Conservation (phyloP, 768 basidiomycete species). For the Pleurotus eryngii region DNA sequence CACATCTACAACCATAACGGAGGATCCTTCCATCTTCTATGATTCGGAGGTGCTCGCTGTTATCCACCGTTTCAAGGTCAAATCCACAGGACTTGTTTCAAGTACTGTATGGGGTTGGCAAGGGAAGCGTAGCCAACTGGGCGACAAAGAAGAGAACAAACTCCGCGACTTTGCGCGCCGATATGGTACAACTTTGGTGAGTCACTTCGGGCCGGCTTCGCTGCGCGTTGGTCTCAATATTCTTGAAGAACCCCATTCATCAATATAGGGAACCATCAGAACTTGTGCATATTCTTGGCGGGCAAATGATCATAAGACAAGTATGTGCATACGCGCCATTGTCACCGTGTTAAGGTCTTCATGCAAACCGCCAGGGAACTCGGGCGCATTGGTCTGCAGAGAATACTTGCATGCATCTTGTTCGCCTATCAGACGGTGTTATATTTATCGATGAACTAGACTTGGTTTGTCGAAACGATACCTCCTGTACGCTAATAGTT, state of each 20-base stretch:
- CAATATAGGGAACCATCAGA: constrained; percentile 66
- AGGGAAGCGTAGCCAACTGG: constrained; percentile 50
- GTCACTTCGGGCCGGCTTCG: constrained; percentile 18
- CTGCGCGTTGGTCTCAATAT: constrained; percentile 5
- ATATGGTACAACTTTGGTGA: constrained; percentile 64
- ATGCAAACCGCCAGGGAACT: constrained; percentile 44
- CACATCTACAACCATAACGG: constrained; percentile 42
- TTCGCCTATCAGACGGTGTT: constrained; percentile 48
- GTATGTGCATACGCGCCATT: constrained; percentile 29
- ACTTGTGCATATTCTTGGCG: constrained; percentile 63
- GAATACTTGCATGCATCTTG: constrained; percentile 79
- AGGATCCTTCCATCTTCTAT: constrained; percentile 58
- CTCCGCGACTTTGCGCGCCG: constrained; percentile 67
- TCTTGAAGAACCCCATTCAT: constrained; percentile 36
- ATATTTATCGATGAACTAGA: constrained; percentile 72
- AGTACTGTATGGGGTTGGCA: constrained; percentile 79
- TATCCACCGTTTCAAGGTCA: constrained; percentile 66
- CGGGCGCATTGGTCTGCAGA: constrained; percentile 74
- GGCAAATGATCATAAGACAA: constrained; percentile 71
- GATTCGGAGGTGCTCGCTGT: constrained; percentile 69
- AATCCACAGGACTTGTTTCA: constrained; percentile 58
- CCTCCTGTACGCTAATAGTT: constrained; percentile 2
- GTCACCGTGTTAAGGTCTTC: too few relatives aligned
- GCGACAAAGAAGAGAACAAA: constrained; percentile 64
- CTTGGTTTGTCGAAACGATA: constrained; percentile 41